Evolutionary conservation across 768 basidiomycete species (phyloP).

Genomic region (Mycena leptocephala): DNA sequence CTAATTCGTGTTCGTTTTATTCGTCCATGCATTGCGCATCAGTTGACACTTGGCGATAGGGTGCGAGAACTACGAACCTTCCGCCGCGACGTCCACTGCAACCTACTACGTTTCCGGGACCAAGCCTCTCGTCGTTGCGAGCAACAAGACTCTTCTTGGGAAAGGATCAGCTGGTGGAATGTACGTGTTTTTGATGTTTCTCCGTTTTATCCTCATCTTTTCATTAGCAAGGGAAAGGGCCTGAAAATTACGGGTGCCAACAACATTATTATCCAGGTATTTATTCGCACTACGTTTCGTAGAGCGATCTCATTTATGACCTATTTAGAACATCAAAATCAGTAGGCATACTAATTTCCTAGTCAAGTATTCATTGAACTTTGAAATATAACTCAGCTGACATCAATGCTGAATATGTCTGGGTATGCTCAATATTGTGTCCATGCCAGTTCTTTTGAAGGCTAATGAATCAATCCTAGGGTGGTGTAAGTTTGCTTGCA

Average conservation of each 20-base stretch:
- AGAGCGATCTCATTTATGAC: neutral
- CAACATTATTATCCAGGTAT: slow-evolving; percentile 43
- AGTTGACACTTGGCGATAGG: neutral
- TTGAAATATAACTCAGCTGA: slow-evolving; percentile 28
- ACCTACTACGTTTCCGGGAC: slow-evolving; percentile 40
- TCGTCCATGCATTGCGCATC: neutral
- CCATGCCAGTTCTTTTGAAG: neutral
- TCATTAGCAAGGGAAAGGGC: slow-evolving; percentile 27
- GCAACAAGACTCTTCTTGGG: slow-evolving; percentile 45
- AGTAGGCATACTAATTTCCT: neutral
- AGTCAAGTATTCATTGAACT: neutral
- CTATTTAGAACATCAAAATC: slow-evolving; percentile 37
- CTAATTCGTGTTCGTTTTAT: slow-evolving; percentile 12
- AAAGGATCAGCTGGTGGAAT: slow-evolving; percentile 42
- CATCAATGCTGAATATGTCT: slow-evolving; percentile 42
- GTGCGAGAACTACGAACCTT: slow-evolving; percentile 41
- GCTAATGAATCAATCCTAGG: neutral
- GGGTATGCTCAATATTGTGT: slow-evolving; percentile 17
- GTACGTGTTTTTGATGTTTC: slow-evolving; percentile 12
- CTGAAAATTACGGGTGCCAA: slow-evolving; percentile 39
- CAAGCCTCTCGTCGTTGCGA: slow-evolving; percentile 39
- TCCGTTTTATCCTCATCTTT: neutral
- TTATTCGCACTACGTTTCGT: neutral
- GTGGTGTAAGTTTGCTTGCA: neutral
- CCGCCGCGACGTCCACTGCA: slow-evolving; percentile 34